Conservation (phyloP, 441 rosid species). For the Croton setiger region DNA sequence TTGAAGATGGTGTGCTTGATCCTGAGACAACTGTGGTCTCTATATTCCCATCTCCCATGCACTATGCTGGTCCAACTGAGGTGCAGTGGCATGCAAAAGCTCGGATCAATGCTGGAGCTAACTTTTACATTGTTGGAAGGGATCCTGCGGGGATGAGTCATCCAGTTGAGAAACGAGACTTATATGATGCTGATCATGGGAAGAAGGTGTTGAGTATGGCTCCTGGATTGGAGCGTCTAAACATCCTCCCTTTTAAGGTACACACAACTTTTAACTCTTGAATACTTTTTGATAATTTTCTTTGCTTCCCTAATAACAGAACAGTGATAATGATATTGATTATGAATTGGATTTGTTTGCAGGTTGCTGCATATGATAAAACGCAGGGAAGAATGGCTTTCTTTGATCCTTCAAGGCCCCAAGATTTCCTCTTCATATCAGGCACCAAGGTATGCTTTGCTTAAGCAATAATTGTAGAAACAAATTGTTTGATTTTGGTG, state of each 20-base stretch:
- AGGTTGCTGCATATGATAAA: slow-evolving; percentile 98
- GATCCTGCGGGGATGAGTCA: slow-evolving; percentile 99
- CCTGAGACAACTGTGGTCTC: slow-evolving; percentile 96
- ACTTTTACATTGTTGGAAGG: slow-evolving; percentile 95
- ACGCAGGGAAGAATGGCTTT: slow-evolving; percentile 96
- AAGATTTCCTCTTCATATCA: slow-evolving; percentile 87
- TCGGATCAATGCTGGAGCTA: slow-evolving; percentile 95
- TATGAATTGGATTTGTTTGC: slow-evolving; percentile 14
- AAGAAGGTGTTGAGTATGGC: slow-evolving; percentile 95
- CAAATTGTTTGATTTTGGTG: neutral
- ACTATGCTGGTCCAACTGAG: slow-evolving; percentile 97
- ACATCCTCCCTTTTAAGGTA: slow-evolving; percentile 96
- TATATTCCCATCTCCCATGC: slow-evolving; percentile 97
- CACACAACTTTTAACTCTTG: neutral
- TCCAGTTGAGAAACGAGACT: slow-evolving; percentile 85
- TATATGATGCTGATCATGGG: slow-evolving; percentile 96
- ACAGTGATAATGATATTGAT: neutral
- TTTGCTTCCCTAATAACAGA: slow-evolving; percentile 1
- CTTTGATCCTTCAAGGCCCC: slow-evolving; percentile 86
- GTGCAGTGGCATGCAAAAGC: slow-evolving; percentile 99
- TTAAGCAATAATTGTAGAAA: neutral
- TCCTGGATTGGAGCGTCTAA: slow-evolving; percentile 87
- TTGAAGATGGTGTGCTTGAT: slow-evolving; percentile 95
- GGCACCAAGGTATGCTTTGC: slow-evolving; percentile 68
- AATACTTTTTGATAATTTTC: neutral